phyloP scores from a whole-genome alignment of 108 stramenopile species.

The Asterionellopsis glacialis region DNA sequence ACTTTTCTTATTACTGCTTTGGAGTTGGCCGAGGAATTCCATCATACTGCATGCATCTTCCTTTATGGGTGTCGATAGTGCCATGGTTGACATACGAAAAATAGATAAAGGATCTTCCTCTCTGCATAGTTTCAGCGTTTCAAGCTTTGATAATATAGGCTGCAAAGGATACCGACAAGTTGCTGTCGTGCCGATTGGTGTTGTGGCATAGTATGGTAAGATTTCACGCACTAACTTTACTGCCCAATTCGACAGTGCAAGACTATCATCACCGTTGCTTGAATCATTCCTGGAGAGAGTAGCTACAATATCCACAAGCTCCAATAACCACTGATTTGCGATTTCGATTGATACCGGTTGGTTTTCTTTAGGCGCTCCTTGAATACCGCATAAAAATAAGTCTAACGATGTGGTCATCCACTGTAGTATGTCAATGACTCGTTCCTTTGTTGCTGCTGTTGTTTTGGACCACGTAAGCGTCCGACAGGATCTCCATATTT shows the following conservation, averaged over 20 bases:
- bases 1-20: not conserved
- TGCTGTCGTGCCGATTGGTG: not conserved
- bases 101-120: constrained; percentile 1
- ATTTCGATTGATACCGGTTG: constrained; percentile 18
- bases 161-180: constrained; percentile 7
- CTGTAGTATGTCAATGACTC: constrained; percentile 9
- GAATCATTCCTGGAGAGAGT: constrained; percentile 6
- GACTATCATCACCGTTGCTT: not conserved
- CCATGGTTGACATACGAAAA: constrained; percentile 8
- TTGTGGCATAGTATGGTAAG: not conserved
- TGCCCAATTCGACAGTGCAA: not conserved
- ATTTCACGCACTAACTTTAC: constrained; percentile 1
- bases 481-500: constrained; percentile 26
- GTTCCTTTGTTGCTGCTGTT: not conserved
- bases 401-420: constrained; percentile 29
- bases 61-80: not conserved
- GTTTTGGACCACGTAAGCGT: constrained; percentile 2
- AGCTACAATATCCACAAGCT: constrained; percentile 23
- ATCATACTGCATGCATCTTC: not conserved
- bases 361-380: not conserved
- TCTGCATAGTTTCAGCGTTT: too few relatives aligned
- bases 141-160: constrained; percentile 1
- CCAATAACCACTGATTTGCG: constrained; percentile 23
- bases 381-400: constrained; percentile 12
- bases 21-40: not conserved